Percentiles rank a stretch among this genome's conserved stretches.
These are phyloP conservation scores for Colletotrichum truncatum DNA, from an alignment of 2,329 filamentous ascomycete species.

Conservation along the genomic window DNA sequence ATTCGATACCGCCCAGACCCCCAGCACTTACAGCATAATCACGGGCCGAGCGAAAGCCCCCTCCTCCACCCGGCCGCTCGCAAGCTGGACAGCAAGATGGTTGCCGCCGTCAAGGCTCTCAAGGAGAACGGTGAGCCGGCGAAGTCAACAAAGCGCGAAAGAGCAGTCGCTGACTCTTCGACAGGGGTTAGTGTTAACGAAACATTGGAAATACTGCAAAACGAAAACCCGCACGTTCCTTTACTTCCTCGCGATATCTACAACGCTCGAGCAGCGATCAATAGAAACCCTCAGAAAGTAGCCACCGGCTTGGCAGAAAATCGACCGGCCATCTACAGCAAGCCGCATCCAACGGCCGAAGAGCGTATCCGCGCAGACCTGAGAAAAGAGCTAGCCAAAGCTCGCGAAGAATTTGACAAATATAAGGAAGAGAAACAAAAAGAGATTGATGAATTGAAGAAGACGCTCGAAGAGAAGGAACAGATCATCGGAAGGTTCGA, in stretches of 20 bases:
- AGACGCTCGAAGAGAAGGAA: conserved; percentile 70
- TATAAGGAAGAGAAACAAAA: conserved; percentile 65
- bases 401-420: conserved; percentile 64
- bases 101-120: conserved; percentile 71
- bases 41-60: conserved; percentile 72
- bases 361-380: conserved; percentile 71
- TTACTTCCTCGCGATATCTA: conserved; percentile 73
- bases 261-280: conserved; percentile 73
- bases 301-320: conserved; percentile 68
- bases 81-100: conserved; percentile 74
- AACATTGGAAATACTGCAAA: conserved; percentile 73
- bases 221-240: conserved; percentile 70
- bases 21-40: conserved; percentile 68
- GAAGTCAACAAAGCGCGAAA: conserved; percentile 23
- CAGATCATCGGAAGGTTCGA: conserved; percentile 71
- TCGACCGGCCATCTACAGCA: conserved; percentile 72
- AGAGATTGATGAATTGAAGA: conserved; percentile 66
- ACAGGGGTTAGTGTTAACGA: conserved; percentile 71
- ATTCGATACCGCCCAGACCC: conserved; percentile 70
- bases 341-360: conserved; percentile 69
- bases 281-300: conserved; percentile 71
- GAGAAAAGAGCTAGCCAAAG: conserved; percentile 66
- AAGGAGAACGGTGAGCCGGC: conserved; percentile 68
- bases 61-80: conserved; percentile 72
- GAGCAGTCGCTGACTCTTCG: conserved; percentile 41